These are phyloP conservation scores for Cyberlindnera galapagoensis DNA, from an alignment of 805 yeast genomes.

Conservation along the genomic window DNA sequence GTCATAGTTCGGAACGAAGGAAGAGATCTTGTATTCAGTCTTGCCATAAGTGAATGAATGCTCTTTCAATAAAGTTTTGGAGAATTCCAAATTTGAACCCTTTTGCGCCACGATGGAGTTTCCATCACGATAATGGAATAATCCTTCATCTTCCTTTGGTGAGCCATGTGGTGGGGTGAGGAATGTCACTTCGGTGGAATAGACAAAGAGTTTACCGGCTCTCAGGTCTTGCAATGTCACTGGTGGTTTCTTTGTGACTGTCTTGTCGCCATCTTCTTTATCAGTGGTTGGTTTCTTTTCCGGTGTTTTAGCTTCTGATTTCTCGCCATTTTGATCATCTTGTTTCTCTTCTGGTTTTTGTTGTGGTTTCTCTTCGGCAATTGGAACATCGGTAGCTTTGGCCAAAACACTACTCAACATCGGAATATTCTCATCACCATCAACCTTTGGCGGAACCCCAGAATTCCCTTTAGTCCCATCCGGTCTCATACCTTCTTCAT, in stretches of 20 bases:
- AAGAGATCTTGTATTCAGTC: conserved; percentile 5
- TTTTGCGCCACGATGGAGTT: conserved; percentile 12
- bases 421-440: conserved; percentile 5
- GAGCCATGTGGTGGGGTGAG: conserved; percentile 11
- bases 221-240: conserved; percentile 18
- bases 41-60: conserved; percentile 9
- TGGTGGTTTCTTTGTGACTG: conserved; percentile 4
- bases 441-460: no score
- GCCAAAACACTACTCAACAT: conserved; percentile 1
- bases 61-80: conserved; percentile 3
- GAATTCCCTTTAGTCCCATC: no score
- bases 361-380: conserved; percentile 1
- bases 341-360: not conserved
- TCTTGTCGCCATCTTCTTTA: not conserved
- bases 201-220: conserved; percentile 13
- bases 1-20: conserved; percentile 18
- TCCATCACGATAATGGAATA: conserved; percentile 12
- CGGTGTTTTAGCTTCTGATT: not conserved
- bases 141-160: conserved; percentile 18
- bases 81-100: conserved; percentile 8
- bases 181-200: conserved; percentile 10
- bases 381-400: conserved; percentile 4
- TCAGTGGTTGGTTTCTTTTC: conserved; percentile 1
- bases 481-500: not conserved
- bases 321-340: not conserved